Conservation (phyloP, 192 early-diverging fungal genomes). For the Coemansia sp. region DNA sequence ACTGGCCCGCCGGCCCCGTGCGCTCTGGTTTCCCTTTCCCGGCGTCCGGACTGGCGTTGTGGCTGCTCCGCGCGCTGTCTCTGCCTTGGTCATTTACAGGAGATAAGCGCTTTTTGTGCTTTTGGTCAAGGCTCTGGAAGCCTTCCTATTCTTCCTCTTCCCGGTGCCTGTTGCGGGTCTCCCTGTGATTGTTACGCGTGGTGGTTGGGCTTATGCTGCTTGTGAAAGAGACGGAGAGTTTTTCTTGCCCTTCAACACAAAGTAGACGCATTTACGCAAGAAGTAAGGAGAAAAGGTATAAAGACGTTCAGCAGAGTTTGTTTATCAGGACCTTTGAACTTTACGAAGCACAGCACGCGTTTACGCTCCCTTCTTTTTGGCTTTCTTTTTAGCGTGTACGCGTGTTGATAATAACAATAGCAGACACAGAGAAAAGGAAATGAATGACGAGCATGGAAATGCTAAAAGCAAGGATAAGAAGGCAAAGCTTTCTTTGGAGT, state of each 20-base stretch:
- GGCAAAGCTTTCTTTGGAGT: too few species aligned
- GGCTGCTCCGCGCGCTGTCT: slow-evolving; percentile 8
- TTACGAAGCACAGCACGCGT: too few species aligned
- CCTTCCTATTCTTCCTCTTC: not conserved
- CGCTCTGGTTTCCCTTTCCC: not conserved
- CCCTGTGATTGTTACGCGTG: not conserved
- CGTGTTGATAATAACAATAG: not conserved
- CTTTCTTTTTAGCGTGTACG: not conserved
- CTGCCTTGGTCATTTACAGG: slow-evolving; percentile 26
- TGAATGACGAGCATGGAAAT: not conserved
- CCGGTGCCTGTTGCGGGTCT: not conserved
- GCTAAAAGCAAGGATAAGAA: not conserved
- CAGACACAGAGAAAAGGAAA: not conserved
- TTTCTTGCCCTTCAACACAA: not conserved
- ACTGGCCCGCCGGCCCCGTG: slow-evolving; percentile 1
- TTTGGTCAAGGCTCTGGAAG: not conserved
- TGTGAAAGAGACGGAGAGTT: not conserved
- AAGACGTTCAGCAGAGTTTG: too few species aligned
- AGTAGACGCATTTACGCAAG: slow-evolving; percentile 4
- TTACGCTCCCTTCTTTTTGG: not conserved
- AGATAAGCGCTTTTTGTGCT: not conserved
- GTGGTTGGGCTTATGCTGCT: not conserved
- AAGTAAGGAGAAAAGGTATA: not conserved
- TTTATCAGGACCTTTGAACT: too few species aligned
- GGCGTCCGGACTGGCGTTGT: slow-evolving; percentile 11